A percentile compares a stretch with the other conserved stretches of the same genome.
Evolutionary conservation across 306 rosid genomes (phyloP).

Genomic region (Casuarina cunninghamiana): DNA sequence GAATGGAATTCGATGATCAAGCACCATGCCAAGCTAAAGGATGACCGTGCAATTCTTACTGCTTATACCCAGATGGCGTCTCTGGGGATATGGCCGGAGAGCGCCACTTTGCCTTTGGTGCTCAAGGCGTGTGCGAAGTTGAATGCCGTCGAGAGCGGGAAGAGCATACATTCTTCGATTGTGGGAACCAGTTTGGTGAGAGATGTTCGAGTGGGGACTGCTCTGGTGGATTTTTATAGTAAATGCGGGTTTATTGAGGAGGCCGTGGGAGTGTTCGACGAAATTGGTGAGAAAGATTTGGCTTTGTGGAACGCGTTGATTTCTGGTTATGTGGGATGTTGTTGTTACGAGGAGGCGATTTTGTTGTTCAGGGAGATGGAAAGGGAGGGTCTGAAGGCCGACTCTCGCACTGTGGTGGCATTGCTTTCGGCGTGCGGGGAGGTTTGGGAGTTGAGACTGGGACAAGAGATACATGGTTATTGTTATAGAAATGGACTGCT

Average conservation of each 20-base stretch:
- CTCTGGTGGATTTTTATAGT: slow-evolving; percentile 47
- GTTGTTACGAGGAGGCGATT: slow-evolving; percentile 30
- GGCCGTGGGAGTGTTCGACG: slow-evolving; percentile 39
- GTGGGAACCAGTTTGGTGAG: slow-evolving; percentile 17
- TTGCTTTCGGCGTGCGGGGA: slow-evolving; percentile 42
- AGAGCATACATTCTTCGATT: slow-evolving; percentile 32
- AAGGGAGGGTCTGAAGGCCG: slow-evolving; percentile 35
- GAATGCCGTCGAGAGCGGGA: slow-evolving; percentile 36
- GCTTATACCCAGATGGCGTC: slow-evolving; percentile 48
- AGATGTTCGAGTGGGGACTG: slow-evolving; percentile 45
- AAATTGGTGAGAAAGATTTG: slow-evolving; percentile 42
- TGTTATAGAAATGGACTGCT: slow-evolving; percentile 44
- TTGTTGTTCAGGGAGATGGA: slow-evolving; percentile 39
- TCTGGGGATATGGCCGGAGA: slow-evolving; percentile 32
- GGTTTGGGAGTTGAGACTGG: slow-evolving; percentile 31
- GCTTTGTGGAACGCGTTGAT: slow-evolving; percentile 51
- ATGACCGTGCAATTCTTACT: slow-evolving; percentile 46
- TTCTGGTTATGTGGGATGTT: slow-evolving; percentile 40
- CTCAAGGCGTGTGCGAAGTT: slow-evolving; percentile 48
- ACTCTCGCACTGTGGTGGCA: slow-evolving; percentile 43
- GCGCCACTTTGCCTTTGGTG: slow-evolving; percentile 42
- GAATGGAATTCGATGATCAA: slow-evolving; percentile 43
- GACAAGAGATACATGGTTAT: slow-evolving; percentile 45
- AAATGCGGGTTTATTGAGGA: slow-evolving; percentile 39
- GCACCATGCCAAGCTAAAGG: slow-evolving; percentile 38